Evolutionary conservation across 306 rosid genomes (phyloP).

Genomic region (Prunus persica): Prunus_persica_NCBIv2 NC_034011.1:21272001-21272500

Average conservation of each 20-base stretch:
- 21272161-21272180: too few species aligned
- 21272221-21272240: too few species aligned
- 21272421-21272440: conserved; percentile 19
- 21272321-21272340: neutral
- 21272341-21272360: neutral
- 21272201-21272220: too few species aligned
- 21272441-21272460: conserved; percentile 29
- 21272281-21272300: too few species aligned
- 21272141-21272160: too few species aligned
- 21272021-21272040: neutral
- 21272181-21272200: too few species aligned
- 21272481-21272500: neutral
- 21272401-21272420: conserved; percentile 2
- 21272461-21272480: conserved; percentile 32
- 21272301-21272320: neutral
- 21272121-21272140: too few species aligned
- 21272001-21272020: neutral
- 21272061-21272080: too few species aligned
- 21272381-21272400: conserved; percentile 6
- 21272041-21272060: neutral
- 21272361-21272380: neutral
- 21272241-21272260: too few species aligned
- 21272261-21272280: too few species aligned
- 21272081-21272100: too few species aligned
- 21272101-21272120: too few species aligned